Evolutionary conservation across 163 green algal genomes (phyloP), one percentile per base, ranked within the genome.

Genomic region (Chlamydomonas reinhardtii): DNA sequence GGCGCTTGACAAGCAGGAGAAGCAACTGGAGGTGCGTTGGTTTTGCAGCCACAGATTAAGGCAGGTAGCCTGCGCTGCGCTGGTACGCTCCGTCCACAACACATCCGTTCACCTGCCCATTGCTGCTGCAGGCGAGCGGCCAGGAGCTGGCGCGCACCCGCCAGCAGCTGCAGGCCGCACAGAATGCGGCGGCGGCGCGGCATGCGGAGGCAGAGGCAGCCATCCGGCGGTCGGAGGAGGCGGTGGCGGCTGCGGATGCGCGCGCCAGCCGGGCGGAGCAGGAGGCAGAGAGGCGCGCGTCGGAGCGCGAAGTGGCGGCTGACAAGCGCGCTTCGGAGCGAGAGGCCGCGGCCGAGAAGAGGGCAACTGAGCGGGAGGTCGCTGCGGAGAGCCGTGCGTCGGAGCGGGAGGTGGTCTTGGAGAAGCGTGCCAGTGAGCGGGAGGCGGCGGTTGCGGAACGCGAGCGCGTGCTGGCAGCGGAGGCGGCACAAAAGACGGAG

Each of bases 1-100:
- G 56, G 79, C 78, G 16, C 34, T 92, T 35, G 84, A 90, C 34
- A 76, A 74, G 62, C 35, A 68, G 22, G 75, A 90, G 25, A 32
- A 84, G 14, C 84, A 85, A 22, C 27, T 92, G 0, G 68, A 88
- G 56, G 76, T 81, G n/a, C 4, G 39, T 56, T 70, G 0, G 73
- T 68, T 2, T 16, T 54, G 43, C 43, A 54, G 43, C 43, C 43
- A 54, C 11, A 11, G 43, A 54, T 54, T 54, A 54, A 54, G 6
- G n/a, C n/a, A n/a, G n/a, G n/a, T n/a, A n/a, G n/a, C n/a, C n/a
- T n/a, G n/a, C n/a, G n/a, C n/a, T n/a, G n/a, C n/a, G n/a, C n/a
- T n/a, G n/a, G n/a, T n/a, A n/a, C n/a, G n/a, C n/a, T n/a, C n/a
- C n/a, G n/a, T n/a, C n/a, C n/a, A n/a, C n/a, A n/a, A n/a, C n/a